Evolutionary conservation across 139 green algal genomes (phyloP), one percentile per base, ranked within the genome.

Genomic region (Volvox reticuliferus): DNA sequence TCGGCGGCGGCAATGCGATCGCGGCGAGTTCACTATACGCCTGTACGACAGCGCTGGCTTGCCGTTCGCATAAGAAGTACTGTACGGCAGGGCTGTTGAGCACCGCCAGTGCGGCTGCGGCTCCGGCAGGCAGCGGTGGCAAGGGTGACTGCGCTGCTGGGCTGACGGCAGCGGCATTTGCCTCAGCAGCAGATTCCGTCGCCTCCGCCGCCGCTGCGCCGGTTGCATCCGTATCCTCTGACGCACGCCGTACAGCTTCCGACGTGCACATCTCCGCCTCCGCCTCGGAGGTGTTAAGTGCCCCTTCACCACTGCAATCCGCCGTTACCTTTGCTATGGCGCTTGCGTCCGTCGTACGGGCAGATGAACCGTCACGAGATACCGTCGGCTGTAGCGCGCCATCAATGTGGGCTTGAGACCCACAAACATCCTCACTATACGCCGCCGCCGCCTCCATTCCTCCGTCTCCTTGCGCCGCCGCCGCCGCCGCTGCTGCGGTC

Each of bases 41-140:
- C 50, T 90, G 86, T 2, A 37, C 73, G 1, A 84, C 73, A 1
- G 86, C 86, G 20, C 32, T 50, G 20, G 86, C 86, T 55, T 83
- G 50, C 50, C 86, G 86, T 75, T 90, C 86, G 21, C n/a, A 76
- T 2, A 90, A 2, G 21, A 90, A 83, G 73, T 90, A 90, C 44
- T 90, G 71, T 9, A 90, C 86, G 44, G 86, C 50, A 2, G 86
- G 73, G 50, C 33, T 65, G 50, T 20, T 76, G 13, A 89, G 69
- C 21, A 89, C 37, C 13, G 36, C 67, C 20, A 68, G n/a, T 12
- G 83, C 83, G 24, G 83, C 83, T 13, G 83, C 67, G 67, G 67
- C 67, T 33, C n/a, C 83, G 35, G 67, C 83, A 12, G 24, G 67
- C 83, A n/a, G 67, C 67, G 63, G 65, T 62, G 22, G 65, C 65